Percentiles rank a stretch among this genome's conserved stretches.
phyloP scores from a whole-genome alignment of 257 asterid genomes.

The Marsdenia floribunda region DNA sequence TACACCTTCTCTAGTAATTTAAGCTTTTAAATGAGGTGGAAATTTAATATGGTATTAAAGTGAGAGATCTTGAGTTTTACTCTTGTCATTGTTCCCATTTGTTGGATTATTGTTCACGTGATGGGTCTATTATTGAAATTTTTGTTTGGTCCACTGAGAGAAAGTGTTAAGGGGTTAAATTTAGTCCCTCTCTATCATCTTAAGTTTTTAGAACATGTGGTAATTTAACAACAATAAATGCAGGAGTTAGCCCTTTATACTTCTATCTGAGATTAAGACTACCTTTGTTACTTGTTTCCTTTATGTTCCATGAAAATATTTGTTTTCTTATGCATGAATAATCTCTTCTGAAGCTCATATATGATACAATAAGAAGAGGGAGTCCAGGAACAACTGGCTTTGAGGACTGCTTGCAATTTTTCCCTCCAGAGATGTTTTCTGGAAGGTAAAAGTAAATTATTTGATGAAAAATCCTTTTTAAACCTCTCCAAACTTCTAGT shows the following conservation, averaged over 20 bases:
- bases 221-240: slow-evolving; percentile 17
- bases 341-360: slow-evolving; percentile 53
- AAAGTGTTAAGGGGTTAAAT: too few relatives aligned
- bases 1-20: too few relatives aligned
- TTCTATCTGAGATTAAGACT: not conserved
- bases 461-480: not conserved
- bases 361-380: slow-evolving; percentile 81
- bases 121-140: too few relatives aligned
- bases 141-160: too few relatives aligned
- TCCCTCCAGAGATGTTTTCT: slow-evolving; percentile 84
- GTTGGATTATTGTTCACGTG: too few relatives aligned
- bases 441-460: slow-evolving; percentile 52
- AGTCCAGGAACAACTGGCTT: slow-evolving; percentile 87
- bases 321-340: not conserved
- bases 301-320: not conserved
- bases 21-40: too few relatives aligned
- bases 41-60: too few relatives aligned
- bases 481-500: not conserved
- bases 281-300: not conserved
- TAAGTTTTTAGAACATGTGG: too few relatives aligned
- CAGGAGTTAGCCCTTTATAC: not conserved
- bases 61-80: too few relatives aligned
- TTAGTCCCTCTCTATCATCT: too few relatives aligned
- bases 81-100: too few relatives aligned
- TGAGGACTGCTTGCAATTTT: slow-evolving; percentile 81